Evolutionary conservation across 768 basidiomycete species (phyloP), one percentile per base, ranked within the genome.

Genomic region (Boletellus sp.): DNA sequence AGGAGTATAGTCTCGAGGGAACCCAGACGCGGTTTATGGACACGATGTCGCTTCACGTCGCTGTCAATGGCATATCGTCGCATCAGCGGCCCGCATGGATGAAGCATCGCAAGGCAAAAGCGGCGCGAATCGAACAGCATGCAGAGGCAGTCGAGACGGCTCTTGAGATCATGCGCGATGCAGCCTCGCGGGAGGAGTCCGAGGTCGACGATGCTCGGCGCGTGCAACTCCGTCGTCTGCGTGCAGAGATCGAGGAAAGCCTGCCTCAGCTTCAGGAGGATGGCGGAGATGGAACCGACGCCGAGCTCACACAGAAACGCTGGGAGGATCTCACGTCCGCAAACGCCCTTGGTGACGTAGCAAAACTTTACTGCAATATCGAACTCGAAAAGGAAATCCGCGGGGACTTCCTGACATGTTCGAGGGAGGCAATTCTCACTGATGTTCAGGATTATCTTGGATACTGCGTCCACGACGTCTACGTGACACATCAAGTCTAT

Each of bases 251-350:
- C 45, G 70, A 73, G 47, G 74, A 78, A 49, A 70, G 70, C 41
- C 55, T 77, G 2, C 69, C 70, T 32, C 67, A 58, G 42, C 66
- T 72, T 35, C 66, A 70, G 48, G 62, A 59, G 38, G 69, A 63
- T 13, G 63, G 72, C 28, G 48, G 57, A 6, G 75, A 76, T 6
- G 72, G 68, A 8, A 74, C 72, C 9, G 74, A 72, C 28, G 73
- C 65, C 2, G 77, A 74, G 11, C 65, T 74, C 12, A 66, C 66
- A 2, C 69, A 71, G 20, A 83, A 85, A 57, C 79, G 84, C 13
- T 99, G 96, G 96, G 90, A 97, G 67, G 90, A 94, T 42, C 74
- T 96, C 26, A 94, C 94, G 0, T 88, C 94, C 3, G 82, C 84
- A 36, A 98, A 95, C 66, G 92, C 93, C 8, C 81, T 99, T 24